phyloP scores from a whole-genome alignment of 1,284 basidiomycete species.

The Pterula multifida region DNA sequence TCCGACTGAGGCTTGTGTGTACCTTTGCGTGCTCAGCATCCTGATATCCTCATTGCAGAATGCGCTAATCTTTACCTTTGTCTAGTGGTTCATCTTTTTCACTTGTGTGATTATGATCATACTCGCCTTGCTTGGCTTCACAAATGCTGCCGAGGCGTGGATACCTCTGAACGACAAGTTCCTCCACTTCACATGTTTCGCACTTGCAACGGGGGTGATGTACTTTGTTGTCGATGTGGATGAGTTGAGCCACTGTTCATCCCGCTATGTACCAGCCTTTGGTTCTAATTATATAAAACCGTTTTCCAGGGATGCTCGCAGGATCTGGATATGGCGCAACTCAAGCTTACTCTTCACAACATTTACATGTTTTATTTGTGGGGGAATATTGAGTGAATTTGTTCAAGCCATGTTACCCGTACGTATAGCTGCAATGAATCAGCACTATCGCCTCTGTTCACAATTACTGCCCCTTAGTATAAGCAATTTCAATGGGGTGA shows the following conservation, averaged over 20 bases:
- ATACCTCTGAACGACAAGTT: constrained; percentile 76
- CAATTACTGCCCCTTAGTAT: constrained; percentile 33
- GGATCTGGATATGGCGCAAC: constrained; percentile 81
- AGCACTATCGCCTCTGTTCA: background rate
- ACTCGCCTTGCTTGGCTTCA: constrained; percentile 64
- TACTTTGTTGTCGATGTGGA: constrained; percentile 85
- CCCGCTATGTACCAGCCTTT: background rate
- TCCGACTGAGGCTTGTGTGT: constrained; percentile 62
- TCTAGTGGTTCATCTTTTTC: constrained; percentile 64
- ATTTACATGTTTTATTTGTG: constrained; percentile 64
- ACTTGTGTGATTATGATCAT: constrained; percentile 52
- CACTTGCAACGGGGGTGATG: constrained; percentile 67
- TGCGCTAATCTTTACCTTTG: constrained; percentile 7
- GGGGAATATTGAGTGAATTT: constrained; percentile 77
- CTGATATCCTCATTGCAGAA: constrained; percentile 2
- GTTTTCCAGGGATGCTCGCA: constrained; percentile 45
- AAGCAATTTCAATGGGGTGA: constrained; percentile 75
- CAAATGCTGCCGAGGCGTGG: constrained; percentile 42
- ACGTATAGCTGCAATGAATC: constrained; percentile 14
- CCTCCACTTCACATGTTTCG: constrained; percentile 75
- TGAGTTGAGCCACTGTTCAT: constrained; percentile 28
- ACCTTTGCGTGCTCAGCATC: no score
- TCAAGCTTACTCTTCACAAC: constrained; percentile 56
- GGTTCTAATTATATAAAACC: background rate
- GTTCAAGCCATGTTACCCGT: constrained; percentile 76